Evolutionary conservation across 108 stramenopile species (phyloP).

Genomic region (Pseudonitzschia multistriata): DNA sequence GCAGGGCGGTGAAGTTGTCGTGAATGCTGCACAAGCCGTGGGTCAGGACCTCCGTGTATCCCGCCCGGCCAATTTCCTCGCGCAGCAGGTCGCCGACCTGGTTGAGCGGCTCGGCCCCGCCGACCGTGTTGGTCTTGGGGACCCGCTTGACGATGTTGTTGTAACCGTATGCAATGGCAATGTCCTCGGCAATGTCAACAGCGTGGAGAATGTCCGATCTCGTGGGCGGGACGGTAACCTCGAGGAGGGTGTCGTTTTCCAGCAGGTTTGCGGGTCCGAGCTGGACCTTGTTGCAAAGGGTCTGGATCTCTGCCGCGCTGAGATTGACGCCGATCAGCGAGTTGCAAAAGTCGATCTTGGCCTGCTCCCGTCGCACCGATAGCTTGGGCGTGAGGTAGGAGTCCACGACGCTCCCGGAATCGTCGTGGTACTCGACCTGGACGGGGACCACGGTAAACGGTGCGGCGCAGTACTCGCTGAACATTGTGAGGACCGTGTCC

Average conservation of each 20-base stretch:
- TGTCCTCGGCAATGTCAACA: slow-evolving; percentile 98
- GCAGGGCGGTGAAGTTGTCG: slow-evolving; percentile 91
- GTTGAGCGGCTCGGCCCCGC: slow-evolving; percentile 32
- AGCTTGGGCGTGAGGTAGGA: slow-evolving; percentile 78
- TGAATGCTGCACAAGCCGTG: slow-evolving; percentile 89
- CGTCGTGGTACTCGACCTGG: slow-evolving; percentile 85
- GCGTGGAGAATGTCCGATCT: slow-evolving; percentile 96
- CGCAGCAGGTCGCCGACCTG: slow-evolving; percentile 92
- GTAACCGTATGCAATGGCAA: slow-evolving; percentile 99
- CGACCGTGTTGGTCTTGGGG: slow-evolving; percentile 34
- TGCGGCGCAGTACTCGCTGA: slow-evolving; percentile 87
- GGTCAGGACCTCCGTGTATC: slow-evolving; percentile 90
- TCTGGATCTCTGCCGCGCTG: slow-evolving; percentile 70
- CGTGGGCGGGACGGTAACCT: slow-evolving; percentile 96
- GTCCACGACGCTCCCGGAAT: slow-evolving; percentile 43
- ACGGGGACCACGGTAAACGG: slow-evolving; percentile 95
- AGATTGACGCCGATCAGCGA: slow-evolving; percentile 87
- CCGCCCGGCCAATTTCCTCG: slow-evolving; percentile 94
- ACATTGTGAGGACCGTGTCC: slow-evolving; percentile 98
- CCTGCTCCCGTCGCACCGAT: slow-evolving; percentile 65
- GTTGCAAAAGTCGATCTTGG: slow-evolving; percentile 85
- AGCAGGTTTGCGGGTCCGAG: slow-evolving; percentile 85
- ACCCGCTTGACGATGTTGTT: slow-evolving; percentile 94
- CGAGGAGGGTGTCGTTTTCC: slow-evolving; percentile 68
- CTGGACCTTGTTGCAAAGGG: slow-evolving; percentile 94